A percentile compares a stretch with the other conserved stretches of the same genome.
Conservation (phyloP, 129 eudicot genomes). For the Artemisia tridentata region DNA sequence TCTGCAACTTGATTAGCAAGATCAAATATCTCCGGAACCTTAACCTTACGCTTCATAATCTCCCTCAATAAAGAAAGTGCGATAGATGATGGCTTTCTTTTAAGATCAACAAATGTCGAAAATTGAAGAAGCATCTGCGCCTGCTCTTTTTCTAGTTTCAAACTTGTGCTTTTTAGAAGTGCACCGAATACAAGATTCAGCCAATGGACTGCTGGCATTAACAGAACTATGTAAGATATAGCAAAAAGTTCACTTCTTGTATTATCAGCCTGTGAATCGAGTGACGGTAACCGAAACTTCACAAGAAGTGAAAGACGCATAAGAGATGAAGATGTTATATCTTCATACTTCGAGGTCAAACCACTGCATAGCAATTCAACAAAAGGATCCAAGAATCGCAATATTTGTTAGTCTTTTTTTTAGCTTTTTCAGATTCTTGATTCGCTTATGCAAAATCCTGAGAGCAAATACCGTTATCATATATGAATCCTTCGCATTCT, state of each 20-base stretch:
- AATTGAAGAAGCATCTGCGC: constrained; percentile 80
- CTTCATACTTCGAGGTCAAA: constrained; percentile 77
- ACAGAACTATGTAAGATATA: constrained; percentile 69
- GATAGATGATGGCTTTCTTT: constrained; percentile 64
- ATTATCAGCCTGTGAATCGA: constrained; percentile 59
- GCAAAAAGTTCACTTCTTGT: constrained; percentile 65
- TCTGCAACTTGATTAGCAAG: constrained; percentile 65
- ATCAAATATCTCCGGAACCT: constrained; percentile 75
- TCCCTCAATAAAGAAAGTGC: constrained; percentile 79
- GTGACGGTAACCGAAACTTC: constrained; percentile 62
- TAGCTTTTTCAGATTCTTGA: constrained; percentile 52
- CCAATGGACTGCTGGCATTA: constrained; percentile 48
- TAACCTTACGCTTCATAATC: constrained; percentile 58
- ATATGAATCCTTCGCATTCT: constrained; percentile 51
- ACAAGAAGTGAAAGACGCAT: constrained; percentile 57
- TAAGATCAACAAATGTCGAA: constrained; percentile 74
- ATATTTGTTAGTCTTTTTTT: constrained; percentile 37
- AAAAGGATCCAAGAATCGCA: constrained; percentile 72
- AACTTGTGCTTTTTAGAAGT: constrained; percentile 57
- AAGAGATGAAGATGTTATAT: constrained; percentile 53
- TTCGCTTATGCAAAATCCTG: constrained; percentile 47
- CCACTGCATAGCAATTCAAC: constrained; percentile 56
- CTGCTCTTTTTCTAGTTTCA: constrained; percentile 69
- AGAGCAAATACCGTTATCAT: constrained; percentile 77
- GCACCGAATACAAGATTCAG: constrained; percentile 68